Evolutionary conservation across 768 basidiomycete genomes (phyloP).

Genomic region (Rhizopogon salebrosus): DNA sequence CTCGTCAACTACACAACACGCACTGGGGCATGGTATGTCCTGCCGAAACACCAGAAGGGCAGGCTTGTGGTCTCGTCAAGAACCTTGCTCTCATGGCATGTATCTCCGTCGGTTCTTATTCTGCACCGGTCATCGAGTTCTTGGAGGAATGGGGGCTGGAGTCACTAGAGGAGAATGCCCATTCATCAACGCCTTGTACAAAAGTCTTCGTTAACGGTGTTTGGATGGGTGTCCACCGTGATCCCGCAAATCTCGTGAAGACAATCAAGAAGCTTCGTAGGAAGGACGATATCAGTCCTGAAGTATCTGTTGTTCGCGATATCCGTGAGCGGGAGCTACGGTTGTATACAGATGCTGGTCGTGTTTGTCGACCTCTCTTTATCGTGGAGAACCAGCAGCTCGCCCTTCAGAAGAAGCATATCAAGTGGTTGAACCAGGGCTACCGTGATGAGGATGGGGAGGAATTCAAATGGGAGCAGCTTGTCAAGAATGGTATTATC

Average conservation of each 20-base stretch:
- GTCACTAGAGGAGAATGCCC: constrained; percentile 89
- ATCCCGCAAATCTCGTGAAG: constrained; percentile 86
- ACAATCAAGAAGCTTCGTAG: constrained; percentile 90
- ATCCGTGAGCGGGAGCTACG: constrained; percentile 93
- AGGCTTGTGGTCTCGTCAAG: constrained; percentile 98
- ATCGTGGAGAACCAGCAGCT: constrained; percentile 93
- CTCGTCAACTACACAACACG: constrained; percentile 97
- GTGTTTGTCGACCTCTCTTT: constrained; percentile 95
- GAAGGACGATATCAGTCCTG: constrained; percentile 92
- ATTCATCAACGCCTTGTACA: constrained; percentile 76
- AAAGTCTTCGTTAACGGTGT: constrained; percentile 99
- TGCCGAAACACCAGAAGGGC: constrained; percentile 98
- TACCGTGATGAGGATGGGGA: constrained; percentile 51
- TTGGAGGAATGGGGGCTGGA: constrained; percentile 98
- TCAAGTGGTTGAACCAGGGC: constrained; percentile 62
- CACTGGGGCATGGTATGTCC: constrained; percentile 99
- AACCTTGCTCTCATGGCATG: constrained; percentile 97
- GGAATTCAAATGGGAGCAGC: constrained; percentile 76
- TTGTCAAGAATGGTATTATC: constrained; percentile 84
- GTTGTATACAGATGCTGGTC: constrained; percentile 93
- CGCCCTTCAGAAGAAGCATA: constrained; percentile 76
- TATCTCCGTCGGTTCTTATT: constrained; percentile 95
- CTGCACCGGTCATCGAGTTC: constrained; percentile 96
- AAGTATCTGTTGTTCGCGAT: constrained; percentile 96
- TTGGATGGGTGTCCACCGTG: constrained; percentile 98